These are phyloP conservation scores for Canavalia ensiformis DNA, from an alignment of 306 rosid species.

Conservation along the genomic window DNA sequence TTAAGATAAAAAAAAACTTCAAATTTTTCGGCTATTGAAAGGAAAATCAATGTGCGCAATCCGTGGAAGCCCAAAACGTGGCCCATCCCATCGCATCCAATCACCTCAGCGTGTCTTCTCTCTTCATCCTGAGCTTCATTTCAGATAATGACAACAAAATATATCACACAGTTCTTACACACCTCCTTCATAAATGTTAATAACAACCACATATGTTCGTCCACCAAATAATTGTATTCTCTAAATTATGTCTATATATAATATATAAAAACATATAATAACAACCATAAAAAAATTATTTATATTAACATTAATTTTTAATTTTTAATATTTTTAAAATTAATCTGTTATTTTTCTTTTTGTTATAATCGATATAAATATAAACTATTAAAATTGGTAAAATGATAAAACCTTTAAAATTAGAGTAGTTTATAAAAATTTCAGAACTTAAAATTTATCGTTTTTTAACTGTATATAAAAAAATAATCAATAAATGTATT, in stretches of 20 bases:
- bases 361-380: too few species aligned
- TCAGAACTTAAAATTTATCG: too few species aligned
- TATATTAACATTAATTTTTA: neutral
- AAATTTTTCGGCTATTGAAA: neutral
- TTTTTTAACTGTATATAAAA: too few species aligned
- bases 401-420: too few species aligned
- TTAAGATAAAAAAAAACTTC: too few species aligned
- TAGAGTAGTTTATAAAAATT: too few species aligned
- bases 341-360: too few species aligned
- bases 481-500: too few species aligned
- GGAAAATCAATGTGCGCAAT: neutral
- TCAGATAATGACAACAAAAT: constrained; percentile 5
- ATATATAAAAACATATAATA: too few species aligned
- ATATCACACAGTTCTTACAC: neutral
- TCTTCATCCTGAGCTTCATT: too few species aligned
- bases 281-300: neutral
- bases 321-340: neutral
- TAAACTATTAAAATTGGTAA: too few species aligned
- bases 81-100: neutral
- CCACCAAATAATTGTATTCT: constrained; percentile 10
- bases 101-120: neutral
- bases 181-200: neutral
- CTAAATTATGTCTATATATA: too few species aligned
- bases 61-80: neutral
- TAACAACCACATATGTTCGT: neutral